These are phyloP conservation scores for Aegilops sharonensis DNA, from an alignment of 176 grass and related monocot species.

Conservation along the genomic window DNA sequence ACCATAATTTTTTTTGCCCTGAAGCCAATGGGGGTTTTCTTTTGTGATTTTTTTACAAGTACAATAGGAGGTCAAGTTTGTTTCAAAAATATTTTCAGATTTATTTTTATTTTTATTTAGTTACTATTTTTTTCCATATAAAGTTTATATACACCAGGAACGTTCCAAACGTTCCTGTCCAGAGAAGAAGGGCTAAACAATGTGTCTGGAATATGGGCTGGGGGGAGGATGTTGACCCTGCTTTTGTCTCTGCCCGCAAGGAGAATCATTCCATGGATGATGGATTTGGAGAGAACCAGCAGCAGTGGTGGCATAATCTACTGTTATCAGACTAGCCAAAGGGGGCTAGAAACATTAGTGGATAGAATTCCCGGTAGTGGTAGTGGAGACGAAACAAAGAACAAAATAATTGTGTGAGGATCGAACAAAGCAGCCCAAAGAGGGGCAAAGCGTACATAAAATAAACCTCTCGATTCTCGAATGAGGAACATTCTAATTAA, in stretches of 20 bases:
- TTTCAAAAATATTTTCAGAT: too few species aligned
- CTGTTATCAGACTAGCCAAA: not conserved
- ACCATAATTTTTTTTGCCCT: too few species aligned
- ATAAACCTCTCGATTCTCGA: too few species aligned
- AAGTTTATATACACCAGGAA: too few species aligned
- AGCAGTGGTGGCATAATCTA: too few species aligned
- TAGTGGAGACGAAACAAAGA: not conserved
- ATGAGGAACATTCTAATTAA: too few species aligned
- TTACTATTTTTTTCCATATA: too few species aligned
- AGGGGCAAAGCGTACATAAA: not conserved
- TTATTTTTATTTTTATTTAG: too few species aligned
- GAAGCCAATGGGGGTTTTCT: too few species aligned
- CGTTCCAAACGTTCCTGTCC: too few species aligned
- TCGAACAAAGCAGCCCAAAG: not conserved
- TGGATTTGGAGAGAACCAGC: not conserved
- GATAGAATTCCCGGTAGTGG: not conserved
- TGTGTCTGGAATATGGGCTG: not conserved
- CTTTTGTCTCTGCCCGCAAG: constrained; percentile 6
- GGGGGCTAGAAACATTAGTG: not conserved
- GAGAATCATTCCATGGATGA: not conserved
- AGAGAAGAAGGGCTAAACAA: not conserved
- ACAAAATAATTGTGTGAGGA: not conserved
- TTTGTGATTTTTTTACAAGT: too few species aligned
- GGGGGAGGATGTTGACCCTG: not conserved
- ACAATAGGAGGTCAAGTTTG: too few species aligned